Conservation (phyloP, 192 early-diverging fungal genomes). For the Backusella morwellensis region DNA sequence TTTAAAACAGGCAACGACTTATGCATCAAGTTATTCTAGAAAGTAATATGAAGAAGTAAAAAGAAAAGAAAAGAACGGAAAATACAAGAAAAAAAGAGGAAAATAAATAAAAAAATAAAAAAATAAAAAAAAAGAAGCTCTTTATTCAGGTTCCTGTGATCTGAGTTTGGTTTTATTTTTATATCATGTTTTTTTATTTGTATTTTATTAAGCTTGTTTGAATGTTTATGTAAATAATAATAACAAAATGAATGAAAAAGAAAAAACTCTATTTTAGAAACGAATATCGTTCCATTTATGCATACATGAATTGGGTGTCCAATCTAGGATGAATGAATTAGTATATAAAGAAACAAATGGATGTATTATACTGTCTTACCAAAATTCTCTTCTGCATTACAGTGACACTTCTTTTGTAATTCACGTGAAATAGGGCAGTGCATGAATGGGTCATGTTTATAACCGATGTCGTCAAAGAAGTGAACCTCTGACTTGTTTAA, state of each 20-base stretch:
- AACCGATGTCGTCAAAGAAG: slow-evolving; percentile 76
- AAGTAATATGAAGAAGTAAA: background rate
- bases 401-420: slow-evolving; percentile 49
- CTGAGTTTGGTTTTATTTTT: background rate
- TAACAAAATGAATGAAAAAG: background rate
- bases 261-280: background rate
- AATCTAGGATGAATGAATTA: background rate
- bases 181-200: background rate
- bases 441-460: slow-evolving; percentile 63
- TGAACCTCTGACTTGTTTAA: slow-evolving; percentile 65
- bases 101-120: background rate
- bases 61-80: background rate
- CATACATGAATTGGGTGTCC: slow-evolving; percentile 12
- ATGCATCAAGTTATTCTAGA: background rate
- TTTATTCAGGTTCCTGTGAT: background rate
- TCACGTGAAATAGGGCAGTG: slow-evolving; percentile 66
- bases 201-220: background rate
- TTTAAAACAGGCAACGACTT: slow-evolving; percentile 12
- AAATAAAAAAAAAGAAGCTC: background rate
- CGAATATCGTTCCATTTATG: slow-evolving; percentile 9
- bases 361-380: slow-evolving; percentile 31
- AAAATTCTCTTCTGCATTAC: slow-evolving; percentile 49
- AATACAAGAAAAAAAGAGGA: background rate
- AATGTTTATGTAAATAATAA: background rate
- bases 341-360: background rate